Evolutionary conservation across 768 basidiomycete genomes (phyloP), one percentile per base, ranked within the genome.

Genomic region (Suillus plorans): DNA sequence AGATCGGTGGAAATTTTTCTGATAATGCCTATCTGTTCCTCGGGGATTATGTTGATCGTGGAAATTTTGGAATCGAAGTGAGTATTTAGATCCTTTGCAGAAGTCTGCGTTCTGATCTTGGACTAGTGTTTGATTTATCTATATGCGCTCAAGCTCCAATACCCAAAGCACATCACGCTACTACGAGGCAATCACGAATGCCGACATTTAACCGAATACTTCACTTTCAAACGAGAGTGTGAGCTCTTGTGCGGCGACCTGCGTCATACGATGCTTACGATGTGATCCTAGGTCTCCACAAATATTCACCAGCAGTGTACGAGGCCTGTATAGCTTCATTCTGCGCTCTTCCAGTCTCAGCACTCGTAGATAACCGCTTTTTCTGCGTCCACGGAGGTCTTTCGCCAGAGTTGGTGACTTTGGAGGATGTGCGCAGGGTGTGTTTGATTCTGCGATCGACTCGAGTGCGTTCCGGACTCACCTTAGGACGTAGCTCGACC

Each of bases 141-240:
- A 28, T 99, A 95, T 79, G 82, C 93, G 14, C 86, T 97, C 78
- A 99, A 98, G 80, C 87, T 99, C 53, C 89, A 89, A 82, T 90
- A 90, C 70, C 97, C 97, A 4, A 84, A 84, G 67, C 90, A 89
- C 42, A 80, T 99, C 53, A 86, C 88, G 64, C 83, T 99, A 39
- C 83, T 99, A 42, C 89, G 97, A 57, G 97, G 97, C 10, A 99
- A 98, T 75, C 97, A 99, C 79, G 97, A 99, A 82, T 99, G 97
- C 75, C 87, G 90, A 44, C 96, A 99, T 79, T 81, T 99, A 56
- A 99, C 97, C 2, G 95, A 96, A 78, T 97, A 96, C 76, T 98
- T 98, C 73, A 98, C 97, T 10, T 99, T 99, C 82, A 96, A 95
- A 80, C 90, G 94, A 67, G 97, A 99, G 90, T 91, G 91, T 96